Evolutionary conservation across 495 filamentous ascomycete genomes (phyloP).

Genomic region (Coniosporium apollinis): DNA sequence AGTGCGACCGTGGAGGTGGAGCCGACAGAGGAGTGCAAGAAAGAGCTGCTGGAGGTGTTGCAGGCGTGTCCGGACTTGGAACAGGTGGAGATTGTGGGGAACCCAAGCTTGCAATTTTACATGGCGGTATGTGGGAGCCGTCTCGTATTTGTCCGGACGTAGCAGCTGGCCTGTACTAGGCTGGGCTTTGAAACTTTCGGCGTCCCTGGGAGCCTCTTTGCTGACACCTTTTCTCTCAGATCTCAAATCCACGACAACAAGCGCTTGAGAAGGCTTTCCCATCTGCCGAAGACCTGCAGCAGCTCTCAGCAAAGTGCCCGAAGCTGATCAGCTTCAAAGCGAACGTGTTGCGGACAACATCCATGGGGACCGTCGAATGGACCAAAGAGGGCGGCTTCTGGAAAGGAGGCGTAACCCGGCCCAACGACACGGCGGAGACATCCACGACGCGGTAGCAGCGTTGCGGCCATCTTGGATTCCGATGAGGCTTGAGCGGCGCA

Average conservation of each 20-base stretch:
- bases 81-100: slow-evolving; percentile 17
- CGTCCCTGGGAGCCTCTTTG: no score
- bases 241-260: slow-evolving; percentile 11
- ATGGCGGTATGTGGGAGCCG: slow-evolving; percentile 15
- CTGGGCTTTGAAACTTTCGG: no score
- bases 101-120: slow-evolving; percentile 13
- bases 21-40: slow-evolving; percentile 10
- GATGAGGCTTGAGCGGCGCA: no score
- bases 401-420: slow-evolving; percentile 7
- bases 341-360: slow-evolving; percentile 9
- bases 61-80: slow-evolving; percentile 10
- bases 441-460: no score
- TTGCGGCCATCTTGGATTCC: no score
- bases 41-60: slow-evolving; percentile 10
- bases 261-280: slow-evolving; percentile 9
- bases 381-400: slow-evolving; percentile 10
- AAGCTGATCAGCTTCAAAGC: slow-evolving; percentile 13
- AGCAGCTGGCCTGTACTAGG: no score
- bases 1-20: slow-evolving; percentile 13
- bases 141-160: no score
- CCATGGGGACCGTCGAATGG: slow-evolving; percentile 11
- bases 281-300: slow-evolving; percentile 9
- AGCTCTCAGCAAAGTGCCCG: slow-evolving; percentile 7
- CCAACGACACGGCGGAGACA: no score
- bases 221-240: no score